A percentile compares a stretch with the other conserved stretches of the same genome.
Evolutionary conservation across 1,284 basidiomycete species (phyloP).

Genomic region (Trametes versicolor): DNA sequence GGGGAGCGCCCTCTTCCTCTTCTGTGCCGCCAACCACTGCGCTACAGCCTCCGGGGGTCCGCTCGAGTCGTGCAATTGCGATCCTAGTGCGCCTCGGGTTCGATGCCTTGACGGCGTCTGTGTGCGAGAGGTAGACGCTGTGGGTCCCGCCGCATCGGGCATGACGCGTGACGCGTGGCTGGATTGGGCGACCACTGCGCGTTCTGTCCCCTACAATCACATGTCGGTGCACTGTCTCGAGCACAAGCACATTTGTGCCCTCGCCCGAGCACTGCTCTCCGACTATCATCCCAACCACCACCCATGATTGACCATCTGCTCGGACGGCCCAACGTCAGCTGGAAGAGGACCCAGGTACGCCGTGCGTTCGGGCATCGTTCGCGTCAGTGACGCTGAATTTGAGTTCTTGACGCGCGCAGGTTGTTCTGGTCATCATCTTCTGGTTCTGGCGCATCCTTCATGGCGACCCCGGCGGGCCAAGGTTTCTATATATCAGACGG

Average conservation of each 20-base stretch:
- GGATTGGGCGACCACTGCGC: constrained; percentile 17
- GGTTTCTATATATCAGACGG: constrained; percentile 67
- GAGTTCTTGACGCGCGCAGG: constrained; percentile 51
- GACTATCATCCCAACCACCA: constrained; percentile 29
- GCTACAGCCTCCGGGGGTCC: not conserved
- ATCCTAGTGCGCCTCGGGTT: not conserved
- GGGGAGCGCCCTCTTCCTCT: constrained; percentile 1
- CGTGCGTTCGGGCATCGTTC: not conserved
- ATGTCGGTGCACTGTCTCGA: constrained; percentile 21
- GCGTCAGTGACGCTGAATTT: constrained; percentile 17
- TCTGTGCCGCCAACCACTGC: not conserved
- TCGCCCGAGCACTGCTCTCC: constrained; percentile 8
- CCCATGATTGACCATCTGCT: constrained; percentile 52
- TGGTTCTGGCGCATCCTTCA: constrained; percentile 85
- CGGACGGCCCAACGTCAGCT: constrained; percentile 49
- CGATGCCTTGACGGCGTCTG: not conserved
- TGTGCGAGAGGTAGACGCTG: constrained; percentile 15
- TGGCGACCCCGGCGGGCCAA: constrained; percentile 75
- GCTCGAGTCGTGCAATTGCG: not conserved
- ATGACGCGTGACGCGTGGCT: constrained; percentile 4
- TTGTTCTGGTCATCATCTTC: constrained; percentile 89
- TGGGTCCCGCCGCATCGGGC: constrained; percentile 22
- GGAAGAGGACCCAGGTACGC: constrained; percentile 50
- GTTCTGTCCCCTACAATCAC: constrained; percentile 26
- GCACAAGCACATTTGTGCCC: constrained; percentile 21